Percentiles rank a stretch among this genome's conserved stretches.
Evolutionary conservation across 441 rosid species (phyloP).

Genomic region (Rhodomyrtus psidioides): DNA sequence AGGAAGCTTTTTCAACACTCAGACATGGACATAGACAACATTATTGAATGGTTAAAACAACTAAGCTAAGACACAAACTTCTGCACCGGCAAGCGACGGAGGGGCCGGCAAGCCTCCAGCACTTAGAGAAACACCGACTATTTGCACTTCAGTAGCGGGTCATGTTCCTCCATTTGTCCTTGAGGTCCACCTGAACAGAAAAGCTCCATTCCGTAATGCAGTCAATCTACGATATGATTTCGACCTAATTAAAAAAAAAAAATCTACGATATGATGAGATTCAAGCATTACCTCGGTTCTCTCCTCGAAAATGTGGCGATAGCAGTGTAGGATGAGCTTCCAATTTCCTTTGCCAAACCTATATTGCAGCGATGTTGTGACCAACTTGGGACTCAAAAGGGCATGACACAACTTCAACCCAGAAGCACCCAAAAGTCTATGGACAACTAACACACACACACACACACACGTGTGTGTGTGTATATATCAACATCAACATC

Average conservation of each 20-base stretch:
- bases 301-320: conserved; percentile 19
- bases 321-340: conserved; percentile 26
- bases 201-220: not conserved
- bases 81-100: not conserved
- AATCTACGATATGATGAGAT: not conserved
- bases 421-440: not conserved
- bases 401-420: not conserved
- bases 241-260: too few relatives aligned
- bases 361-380: not conserved
- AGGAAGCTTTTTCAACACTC: not conserved
- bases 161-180: conserved; percentile 12
- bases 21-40: not conserved
- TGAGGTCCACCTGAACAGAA: conserved; percentile 8
- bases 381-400: not conserved
- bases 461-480: too few relatives aligned
- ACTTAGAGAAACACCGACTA: not conserved
- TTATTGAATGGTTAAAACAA: not conserved
- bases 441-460: too few relatives aligned
- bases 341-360: conserved; percentile 43
- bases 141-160: not conserved
- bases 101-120: not conserved
- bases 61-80: not conserved
- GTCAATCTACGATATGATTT: not conserved
- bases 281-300: conserved; percentile 30
- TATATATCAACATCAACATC: too few relatives aligned